Conservation (phyloP, 352 stramenopile species). For the Phytophthora tentaculata region DNA sequence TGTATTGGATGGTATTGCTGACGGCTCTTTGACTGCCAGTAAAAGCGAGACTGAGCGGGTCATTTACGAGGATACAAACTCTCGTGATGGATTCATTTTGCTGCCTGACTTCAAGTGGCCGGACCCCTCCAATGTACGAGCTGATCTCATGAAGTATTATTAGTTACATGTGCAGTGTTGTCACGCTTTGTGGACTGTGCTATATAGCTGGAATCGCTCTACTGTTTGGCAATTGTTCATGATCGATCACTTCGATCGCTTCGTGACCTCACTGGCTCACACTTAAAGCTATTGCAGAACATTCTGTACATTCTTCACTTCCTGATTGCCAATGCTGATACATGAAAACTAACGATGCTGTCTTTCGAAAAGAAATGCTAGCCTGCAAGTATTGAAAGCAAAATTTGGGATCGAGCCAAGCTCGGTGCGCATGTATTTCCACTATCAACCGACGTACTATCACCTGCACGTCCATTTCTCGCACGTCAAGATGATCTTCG, state of each 20-base stretch:
- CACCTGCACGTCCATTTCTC: slow-evolving; percentile 90
- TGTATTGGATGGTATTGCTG: background rate
- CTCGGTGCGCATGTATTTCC: slow-evolving; percentile 82
- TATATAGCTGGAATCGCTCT: slow-evolving; percentile 74
- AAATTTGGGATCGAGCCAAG: slow-evolving; percentile 66
- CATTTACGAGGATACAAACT: slow-evolving; percentile 74
- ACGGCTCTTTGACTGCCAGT: slow-evolving; percentile 33
- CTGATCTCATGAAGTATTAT: no score
- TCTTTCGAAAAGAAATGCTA: slow-evolving; percentile 55
- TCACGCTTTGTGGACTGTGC: background rate
- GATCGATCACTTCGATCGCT: slow-evolving; percentile 76
- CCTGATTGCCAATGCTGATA: background rate
- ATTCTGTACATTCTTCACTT: slow-evolving; percentile 49
- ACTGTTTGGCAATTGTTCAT: slow-evolving; percentile 84
- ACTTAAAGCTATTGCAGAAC: slow-evolving; percentile 75
- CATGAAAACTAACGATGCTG: background rate
- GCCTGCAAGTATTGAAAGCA: slow-evolving; percentile 52
- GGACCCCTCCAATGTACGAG: slow-evolving; percentile 61
- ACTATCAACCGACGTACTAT: slow-evolving; percentile 91
- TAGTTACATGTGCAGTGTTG: no score
- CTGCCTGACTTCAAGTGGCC: slow-evolving; percentile 89
- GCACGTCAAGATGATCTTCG: slow-evolving; percentile 73
- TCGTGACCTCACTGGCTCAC: slow-evolving; percentile 67
- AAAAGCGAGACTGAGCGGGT: slow-evolving; percentile 85
- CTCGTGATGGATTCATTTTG: slow-evolving; percentile 73